Evolutionary conservation across 768 basidiomycete species (phyloP).

Genomic region (Suillus subluteus): DNA sequence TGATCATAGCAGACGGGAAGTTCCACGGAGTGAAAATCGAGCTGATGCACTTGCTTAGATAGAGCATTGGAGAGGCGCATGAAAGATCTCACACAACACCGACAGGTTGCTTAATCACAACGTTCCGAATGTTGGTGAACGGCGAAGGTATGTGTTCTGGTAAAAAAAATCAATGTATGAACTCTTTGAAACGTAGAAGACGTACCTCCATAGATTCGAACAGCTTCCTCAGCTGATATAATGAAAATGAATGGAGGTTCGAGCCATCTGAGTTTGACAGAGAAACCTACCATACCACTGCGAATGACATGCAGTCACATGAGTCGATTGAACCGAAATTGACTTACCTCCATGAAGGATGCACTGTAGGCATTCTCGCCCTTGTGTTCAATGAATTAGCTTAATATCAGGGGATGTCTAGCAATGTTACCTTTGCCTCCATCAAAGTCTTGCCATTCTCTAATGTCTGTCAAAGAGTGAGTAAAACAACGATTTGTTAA

Average conservation of each 20-base stretch:
- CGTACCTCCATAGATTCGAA: conserved; percentile 87
- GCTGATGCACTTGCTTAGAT: conserved; percentile 38
- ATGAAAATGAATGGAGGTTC: neutral
- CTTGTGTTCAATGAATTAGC: conserved; percentile 34
- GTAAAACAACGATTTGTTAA: conserved; percentile 9
- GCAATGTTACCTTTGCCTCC: conserved; percentile 68
- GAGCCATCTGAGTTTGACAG: too few relatives aligned
- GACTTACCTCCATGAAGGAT: conserved; percentile 76
- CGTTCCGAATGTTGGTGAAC: conserved; percentile 69
- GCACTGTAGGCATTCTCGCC: conserved; percentile 86
- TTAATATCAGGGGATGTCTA: neutral
- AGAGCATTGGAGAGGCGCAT: neutral
- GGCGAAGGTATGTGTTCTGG: conserved; percentile 84
- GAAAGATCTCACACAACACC: conserved; percentile 52
- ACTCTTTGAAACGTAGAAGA: neutral
- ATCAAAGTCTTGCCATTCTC: conserved; percentile 94
- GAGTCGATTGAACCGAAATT: conserved; percentile 13
- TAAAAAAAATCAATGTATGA: neutral
- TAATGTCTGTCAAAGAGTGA: conserved; percentile 54
- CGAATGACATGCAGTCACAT: conserved; percentile 11
- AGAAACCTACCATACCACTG: conserved; percentile 78
- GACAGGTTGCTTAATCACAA: conserved; percentile 92
- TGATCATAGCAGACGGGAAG: conserved; percentile 95
- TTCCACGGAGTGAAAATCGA: conserved; percentile 89
- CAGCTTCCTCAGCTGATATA: conserved; percentile 81